These are phyloP conservation scores for Claviceps sp. DNA, from an alignment of 2,329 filamentous ascomycete species.

Conservation along the genomic window DNA sequence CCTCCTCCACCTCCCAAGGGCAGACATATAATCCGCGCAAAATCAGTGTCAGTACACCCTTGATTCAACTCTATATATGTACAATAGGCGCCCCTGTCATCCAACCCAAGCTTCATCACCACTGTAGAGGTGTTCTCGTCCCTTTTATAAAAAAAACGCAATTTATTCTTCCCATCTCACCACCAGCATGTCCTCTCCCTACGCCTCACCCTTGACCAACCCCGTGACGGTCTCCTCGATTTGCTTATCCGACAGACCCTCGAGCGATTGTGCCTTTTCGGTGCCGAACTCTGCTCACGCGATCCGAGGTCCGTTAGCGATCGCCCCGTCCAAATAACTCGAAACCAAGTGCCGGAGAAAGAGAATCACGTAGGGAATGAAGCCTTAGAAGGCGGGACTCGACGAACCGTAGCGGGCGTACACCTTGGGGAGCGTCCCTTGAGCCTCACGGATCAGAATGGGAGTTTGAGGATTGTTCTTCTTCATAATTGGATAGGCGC, in stretches of 20 bases:
- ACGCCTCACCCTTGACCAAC: constrained; percentile 30
- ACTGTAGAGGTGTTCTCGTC: background rate
- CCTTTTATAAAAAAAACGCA: background rate
- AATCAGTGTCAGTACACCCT: background rate
- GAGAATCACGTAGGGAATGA: background rate
- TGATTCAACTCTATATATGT: background rate
- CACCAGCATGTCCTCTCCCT: background rate
- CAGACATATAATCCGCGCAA: background rate
- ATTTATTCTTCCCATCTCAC: background rate
- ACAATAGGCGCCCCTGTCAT: background rate
- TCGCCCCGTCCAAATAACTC: background rate
- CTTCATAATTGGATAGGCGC: constrained; percentile 97
- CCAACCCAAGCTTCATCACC: background rate
- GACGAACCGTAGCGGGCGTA: constrained; percentile 78
- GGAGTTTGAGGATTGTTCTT: constrained; percentile 92
- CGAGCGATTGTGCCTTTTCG: constrained; percentile 44
- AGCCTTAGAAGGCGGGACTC: background rate
- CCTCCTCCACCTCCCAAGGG: background rate
- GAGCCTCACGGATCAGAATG: constrained; percentile 88
- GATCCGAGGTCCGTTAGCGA: background rate
- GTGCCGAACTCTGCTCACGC: constrained; percentile 34
- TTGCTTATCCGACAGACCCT: constrained; percentile 46
- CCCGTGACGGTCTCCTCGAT: constrained; percentile 45
- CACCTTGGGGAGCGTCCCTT: constrained; percentile 69
- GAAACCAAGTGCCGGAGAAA: background rate